Percentiles rank a stretch among this genome's conserved stretches.
phyloP scores from a whole-genome alignment of 164 flowering plant genomes.

The Dillenia suffruticosa region DNA sequence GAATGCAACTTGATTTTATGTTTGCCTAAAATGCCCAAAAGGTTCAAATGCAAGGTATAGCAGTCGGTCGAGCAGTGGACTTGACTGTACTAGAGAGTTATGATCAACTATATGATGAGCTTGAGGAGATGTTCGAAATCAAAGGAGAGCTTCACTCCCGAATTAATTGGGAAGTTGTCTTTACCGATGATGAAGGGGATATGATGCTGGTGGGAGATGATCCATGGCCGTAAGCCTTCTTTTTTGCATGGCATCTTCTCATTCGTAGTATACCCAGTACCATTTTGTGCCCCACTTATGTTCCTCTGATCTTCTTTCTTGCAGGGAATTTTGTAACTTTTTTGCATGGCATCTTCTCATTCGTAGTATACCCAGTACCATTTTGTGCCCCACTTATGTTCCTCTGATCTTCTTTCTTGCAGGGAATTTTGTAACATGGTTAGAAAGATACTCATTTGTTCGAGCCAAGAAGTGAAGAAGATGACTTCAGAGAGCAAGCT shows the following conservation, averaged over 20 bases:
- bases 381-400: too few species aligned
- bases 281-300: too few species aligned
- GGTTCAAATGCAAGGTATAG: slow-evolving; percentile 96
- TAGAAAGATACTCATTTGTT: slow-evolving; percentile 68
- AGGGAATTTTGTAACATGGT: slow-evolving; percentile 93
- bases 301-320: not conserved
- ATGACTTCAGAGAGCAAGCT: slow-evolving; percentile 46
- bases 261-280: not conserved
- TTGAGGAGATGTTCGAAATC: slow-evolving; percentile 81
- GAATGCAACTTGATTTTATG: not conserved
- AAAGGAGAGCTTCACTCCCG: slow-evolving; percentile 62
- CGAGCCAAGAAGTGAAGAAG: slow-evolving; percentile 78
- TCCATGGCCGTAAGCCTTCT: slow-evolving; percentile 58
- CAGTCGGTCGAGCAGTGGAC: slow-evolving; percentile 93
- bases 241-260: not conserved
- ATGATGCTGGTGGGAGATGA: slow-evolving; percentile 94
- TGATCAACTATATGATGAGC: slow-evolving; percentile 60
- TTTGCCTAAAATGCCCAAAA: slow-evolving; percentile 10
- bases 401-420: slow-evolving; percentile 9
- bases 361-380: too few species aligned
- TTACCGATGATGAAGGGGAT: slow-evolving; percentile 92
- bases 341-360: not conserved
- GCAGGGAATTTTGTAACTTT: slow-evolving; percentile 77
- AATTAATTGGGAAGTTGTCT: slow-evolving; percentile 78
- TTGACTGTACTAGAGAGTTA: slow-evolving; percentile 60